A percentile compares a stretch with the other conserved stretches of the same genome.
Evolutionary conservation across 495 filamentous ascomycete genomes (phyloP).

Genomic region (Penicillium turbatum): DNA sequence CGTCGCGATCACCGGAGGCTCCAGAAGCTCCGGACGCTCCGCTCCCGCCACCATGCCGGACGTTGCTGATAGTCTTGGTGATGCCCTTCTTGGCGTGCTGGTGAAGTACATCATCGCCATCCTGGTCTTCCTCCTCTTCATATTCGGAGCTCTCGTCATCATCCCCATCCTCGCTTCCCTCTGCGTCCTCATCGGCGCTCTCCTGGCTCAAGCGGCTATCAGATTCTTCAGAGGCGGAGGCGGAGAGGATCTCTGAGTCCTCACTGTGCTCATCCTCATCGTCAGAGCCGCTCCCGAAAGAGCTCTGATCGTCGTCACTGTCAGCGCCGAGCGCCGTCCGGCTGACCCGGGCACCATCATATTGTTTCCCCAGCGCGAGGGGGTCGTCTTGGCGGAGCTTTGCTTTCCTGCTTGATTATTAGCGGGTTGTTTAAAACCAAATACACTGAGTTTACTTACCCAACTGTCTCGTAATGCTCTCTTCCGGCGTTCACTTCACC

Average conservation of each 20-base stretch:
- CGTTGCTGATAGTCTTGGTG: too few relatives aligned
- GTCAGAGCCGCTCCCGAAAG: conserved; percentile 9
- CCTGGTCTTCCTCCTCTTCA: conserved; percentile 14
- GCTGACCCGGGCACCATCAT: conserved; percentile 74
- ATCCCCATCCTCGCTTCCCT: background rate
- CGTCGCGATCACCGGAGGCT: conserved; percentile 40
- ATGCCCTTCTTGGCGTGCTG: background rate
- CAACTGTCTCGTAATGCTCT: conserved; percentile 82
- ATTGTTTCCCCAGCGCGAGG: conserved; percentile 64
- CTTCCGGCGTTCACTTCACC: conserved; percentile 53
- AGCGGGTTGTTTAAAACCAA: conserved; percentile 2
- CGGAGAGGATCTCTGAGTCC: conserved; percentile 14
- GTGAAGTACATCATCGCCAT: background rate
- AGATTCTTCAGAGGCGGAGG: conserved; percentile 17
- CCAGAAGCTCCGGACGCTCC: background rate
- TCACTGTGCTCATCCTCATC: conserved; percentile 13
- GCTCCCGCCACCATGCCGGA: background rate
- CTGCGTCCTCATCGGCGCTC: conserved; percentile 1
- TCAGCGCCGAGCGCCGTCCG: conserved; percentile 59
- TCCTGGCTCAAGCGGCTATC: conserved; percentile 8
- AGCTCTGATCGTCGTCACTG: conserved; percentile 41
- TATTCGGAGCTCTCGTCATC: conserved; percentile 26
- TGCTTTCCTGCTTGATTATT: conserved; percentile 58
- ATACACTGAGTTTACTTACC: conserved; percentile 44
- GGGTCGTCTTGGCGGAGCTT: conserved; percentile 72